phyloP scores from a whole-genome alignment of 345 rosid genomes.

The Rhizophora mangle region DNA sequence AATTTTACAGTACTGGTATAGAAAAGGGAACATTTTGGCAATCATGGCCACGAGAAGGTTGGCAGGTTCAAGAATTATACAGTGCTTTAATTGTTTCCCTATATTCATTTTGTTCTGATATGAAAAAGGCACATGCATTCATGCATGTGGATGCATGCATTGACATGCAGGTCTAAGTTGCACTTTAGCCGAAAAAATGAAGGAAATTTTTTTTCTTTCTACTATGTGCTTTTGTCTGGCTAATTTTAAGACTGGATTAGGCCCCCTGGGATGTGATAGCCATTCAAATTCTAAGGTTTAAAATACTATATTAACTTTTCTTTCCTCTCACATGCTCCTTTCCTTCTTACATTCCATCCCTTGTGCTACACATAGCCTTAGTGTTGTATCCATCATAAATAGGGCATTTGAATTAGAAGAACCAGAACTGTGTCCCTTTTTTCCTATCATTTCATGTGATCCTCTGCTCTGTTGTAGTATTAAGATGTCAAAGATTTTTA shows the following conservation, averaged over 20 bases:
- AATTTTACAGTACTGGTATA: constrained; percentile 5
- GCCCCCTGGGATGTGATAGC: too few relatives aligned
- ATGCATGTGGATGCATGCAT: neutral
- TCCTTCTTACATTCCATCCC: too few relatives aligned
- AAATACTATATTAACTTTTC: too few relatives aligned
- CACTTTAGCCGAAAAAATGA: neutral
- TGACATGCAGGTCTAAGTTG: neutral
- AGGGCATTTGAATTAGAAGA: neutral
- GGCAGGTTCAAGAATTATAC: constrained; percentile 23
- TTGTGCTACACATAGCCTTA: neutral
- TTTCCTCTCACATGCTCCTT: too few relatives aligned
- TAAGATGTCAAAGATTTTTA: too few relatives aligned
- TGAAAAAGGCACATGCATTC: neutral
- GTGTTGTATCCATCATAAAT: neutral
- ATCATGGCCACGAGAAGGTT: constrained; percentile 96
- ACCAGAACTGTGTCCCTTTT: too few relatives aligned
- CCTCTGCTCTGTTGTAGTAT: too few relatives aligned
- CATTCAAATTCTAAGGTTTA: too few relatives aligned
- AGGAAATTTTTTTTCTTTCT: neutral
- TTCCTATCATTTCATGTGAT: too few relatives aligned
- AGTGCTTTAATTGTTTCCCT: neutral
- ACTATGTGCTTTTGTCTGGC: neutral
- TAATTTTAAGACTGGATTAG: neutral
- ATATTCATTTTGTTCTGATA: neutral
- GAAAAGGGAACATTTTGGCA: constrained; percentile 28